Evolutionary conservation across 2,329 filamentous ascomycete genomes (phyloP).

Genomic region (Penicillium janthinellum): DNA sequence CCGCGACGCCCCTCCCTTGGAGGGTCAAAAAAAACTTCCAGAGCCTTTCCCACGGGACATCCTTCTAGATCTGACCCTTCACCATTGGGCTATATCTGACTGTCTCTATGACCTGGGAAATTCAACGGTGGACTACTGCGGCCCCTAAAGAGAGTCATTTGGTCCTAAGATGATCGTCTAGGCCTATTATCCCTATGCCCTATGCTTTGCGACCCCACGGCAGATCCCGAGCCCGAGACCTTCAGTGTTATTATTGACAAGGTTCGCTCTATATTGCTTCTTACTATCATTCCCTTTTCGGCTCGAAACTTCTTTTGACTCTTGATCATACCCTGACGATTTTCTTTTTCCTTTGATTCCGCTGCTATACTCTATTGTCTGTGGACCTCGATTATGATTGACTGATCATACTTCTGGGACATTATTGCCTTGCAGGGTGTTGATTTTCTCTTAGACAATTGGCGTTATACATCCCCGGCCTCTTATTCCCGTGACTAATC

Average conservation of each 20-base stretch:
- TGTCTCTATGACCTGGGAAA: neutral
- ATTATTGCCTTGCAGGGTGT: neutral
- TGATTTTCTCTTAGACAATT: neutral
- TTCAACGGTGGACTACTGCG: neutral
- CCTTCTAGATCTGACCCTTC: conserved; percentile 12
- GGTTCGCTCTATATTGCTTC: neutral
- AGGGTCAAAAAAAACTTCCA: conserved; percentile 21
- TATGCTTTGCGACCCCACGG: neutral
- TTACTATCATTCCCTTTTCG: neutral
- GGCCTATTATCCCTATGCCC: neutral
- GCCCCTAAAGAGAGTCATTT: neutral
- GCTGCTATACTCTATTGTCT: neutral
- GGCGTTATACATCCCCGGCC: neutral
- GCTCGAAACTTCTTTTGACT: neutral
- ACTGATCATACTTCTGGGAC: neutral
- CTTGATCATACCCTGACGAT: neutral
- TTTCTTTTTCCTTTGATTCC: neutral
- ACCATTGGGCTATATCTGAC: conserved; percentile 7
- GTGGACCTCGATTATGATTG: neutral
- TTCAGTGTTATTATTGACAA: neutral
- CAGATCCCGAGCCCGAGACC: conserved; percentile 13
- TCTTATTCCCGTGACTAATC: conserved; percentile 26
- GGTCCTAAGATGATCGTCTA: neutral
- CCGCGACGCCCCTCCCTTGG: conserved; percentile 17
- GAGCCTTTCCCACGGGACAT: neutral